Percentiles rank a stretch among this genome's conserved stretches.
Conservation (phyloP, 306 rosid species). For the Psophocarpus tetragonolobus region DNA sequence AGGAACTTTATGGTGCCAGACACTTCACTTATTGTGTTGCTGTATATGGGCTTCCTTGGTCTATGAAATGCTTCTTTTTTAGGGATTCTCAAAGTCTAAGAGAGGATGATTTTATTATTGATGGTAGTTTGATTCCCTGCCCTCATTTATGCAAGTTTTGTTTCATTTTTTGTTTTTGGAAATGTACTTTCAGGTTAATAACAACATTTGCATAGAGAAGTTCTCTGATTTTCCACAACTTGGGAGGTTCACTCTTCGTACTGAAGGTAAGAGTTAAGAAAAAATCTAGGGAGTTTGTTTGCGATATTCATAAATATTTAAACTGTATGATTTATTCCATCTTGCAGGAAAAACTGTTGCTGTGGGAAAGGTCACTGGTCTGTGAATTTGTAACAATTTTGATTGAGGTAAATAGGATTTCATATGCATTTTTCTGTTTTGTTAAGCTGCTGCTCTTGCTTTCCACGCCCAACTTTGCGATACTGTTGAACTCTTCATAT, state of each 20-base stretch:
- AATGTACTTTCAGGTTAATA: slow-evolving; percentile 61
- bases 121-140: neutral
- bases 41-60: neutral
- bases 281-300: neutral
- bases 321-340: slow-evolving; percentile 9
- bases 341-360: slow-evolving; percentile 89
- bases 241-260: slow-evolving; percentile 98
- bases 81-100: neutral
- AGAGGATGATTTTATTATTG: neutral
- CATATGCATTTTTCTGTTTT: slow-evolving; percentile 25
- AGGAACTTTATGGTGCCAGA: neutral
- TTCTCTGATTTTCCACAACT: slow-evolving; percentile 83
- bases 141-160: neutral
- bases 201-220: slow-evolving; percentile 73
- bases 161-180: slow-evolving; percentile 11
- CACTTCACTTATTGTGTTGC: neutral
- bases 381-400: slow-evolving; percentile 69
- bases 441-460: neutral
- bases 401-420: slow-evolving; percentile 52
- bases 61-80: neutral
- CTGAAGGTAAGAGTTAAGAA: slow-evolving; percentile 65
- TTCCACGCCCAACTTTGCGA: neutral
- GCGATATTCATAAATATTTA: slow-evolving; percentile 1
- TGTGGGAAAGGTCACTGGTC: slow-evolving; percentile 79
- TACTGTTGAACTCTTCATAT: neutral